Evolutionary conservation across 257 asterid species (phyloP), one percentile per base, ranked within the genome.

Genomic region (Rhazya stricta): DNA sequence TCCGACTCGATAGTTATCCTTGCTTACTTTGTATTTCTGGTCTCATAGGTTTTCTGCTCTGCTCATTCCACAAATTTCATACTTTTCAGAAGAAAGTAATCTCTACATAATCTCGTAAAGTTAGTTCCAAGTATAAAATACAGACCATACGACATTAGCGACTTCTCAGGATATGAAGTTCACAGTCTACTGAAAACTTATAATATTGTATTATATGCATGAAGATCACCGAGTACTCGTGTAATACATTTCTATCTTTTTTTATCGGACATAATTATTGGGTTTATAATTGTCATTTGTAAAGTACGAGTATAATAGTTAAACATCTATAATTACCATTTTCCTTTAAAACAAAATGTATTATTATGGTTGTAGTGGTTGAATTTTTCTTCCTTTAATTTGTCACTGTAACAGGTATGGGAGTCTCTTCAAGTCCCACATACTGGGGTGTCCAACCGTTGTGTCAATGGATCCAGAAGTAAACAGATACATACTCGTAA

Each of bases 391-490:
- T 71, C 21, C 69, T 34, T 62, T 58, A 56, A 58, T 58, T 65
- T 60, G 46, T 60, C 67, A 19, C 57, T 27, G 68, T 73, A 11
- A 34, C 74, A 93, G 98, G 84, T 85, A 88, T 79, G 98, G 98
- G 61, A 76, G 73, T 62, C 80, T 94, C 54, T 94, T 91, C 91
- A 94, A 89, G 83, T 72, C 98, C 46, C 98, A 94, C 78, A 82
- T 94, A 72, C 80, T 94, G 41, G 98, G 98, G 11, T 82, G 94
- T 79, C 98, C 97, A 5, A 86, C 96, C 13, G 69, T 94, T 25
- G 85, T 94, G 42, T 90, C 97, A 73, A 88, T 86, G 97, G 98
- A 94, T 84, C 91, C 91, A 43, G 97, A 88, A 57, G 73, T 90
- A 13, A 94, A 94, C 61, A 79, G 90, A 69, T 91, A 85, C 84